A percentile compares a stretch with the other conserved stretches of the same genome.
Conservation (phyloP, 2,329 filamentous ascomycete species). For the Capronia epimyces region DNA sequence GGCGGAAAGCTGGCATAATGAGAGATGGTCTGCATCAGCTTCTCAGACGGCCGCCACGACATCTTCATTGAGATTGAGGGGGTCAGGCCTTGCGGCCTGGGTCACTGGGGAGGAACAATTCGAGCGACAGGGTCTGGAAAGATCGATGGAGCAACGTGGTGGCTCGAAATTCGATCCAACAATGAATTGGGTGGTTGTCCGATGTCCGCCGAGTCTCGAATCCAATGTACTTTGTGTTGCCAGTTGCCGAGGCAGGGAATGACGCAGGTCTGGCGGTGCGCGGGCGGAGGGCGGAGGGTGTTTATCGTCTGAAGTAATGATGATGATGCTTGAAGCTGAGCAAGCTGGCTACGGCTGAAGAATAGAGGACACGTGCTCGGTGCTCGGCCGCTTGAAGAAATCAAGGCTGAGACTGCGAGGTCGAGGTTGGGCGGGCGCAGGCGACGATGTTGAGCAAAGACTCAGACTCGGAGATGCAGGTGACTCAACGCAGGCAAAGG, state of each 20-base stretch:
- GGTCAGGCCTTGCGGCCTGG: constrained; percentile 31
- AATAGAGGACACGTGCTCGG: background rate
- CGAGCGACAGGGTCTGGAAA: constrained; percentile 11
- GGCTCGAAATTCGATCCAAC: constrained; percentile 16
- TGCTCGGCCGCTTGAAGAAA: background rate
- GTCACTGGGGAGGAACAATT: constrained; percentile 23
- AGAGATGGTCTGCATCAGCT: constrained; percentile 93
- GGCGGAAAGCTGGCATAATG: constrained; percentile 97
- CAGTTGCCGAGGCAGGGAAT: constrained; percentile 16
- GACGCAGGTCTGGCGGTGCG: constrained; percentile 1
- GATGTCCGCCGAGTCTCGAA: constrained; percentile 23
- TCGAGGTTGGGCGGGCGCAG: constrained; percentile 1
- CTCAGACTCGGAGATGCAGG: constrained; percentile 1
- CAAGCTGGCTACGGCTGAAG: background rate
- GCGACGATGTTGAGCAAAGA: background rate
- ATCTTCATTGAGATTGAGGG: constrained; percentile 46
- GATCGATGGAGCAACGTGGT: constrained; percentile 5
- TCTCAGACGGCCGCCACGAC: constrained; percentile 88
- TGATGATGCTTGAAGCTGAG: background rate
- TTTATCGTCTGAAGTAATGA: background rate
- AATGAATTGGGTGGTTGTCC: constrained; percentile 12
- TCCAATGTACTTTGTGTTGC: background rate
- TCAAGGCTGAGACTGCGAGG: background rate
- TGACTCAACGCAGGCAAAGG: constrained; percentile 1
- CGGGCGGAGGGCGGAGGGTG: background rate